Base-by-base conservation (phyloP, 2,329 filamentous ascomycete species). In the Alternaria arborescens region DNA sequence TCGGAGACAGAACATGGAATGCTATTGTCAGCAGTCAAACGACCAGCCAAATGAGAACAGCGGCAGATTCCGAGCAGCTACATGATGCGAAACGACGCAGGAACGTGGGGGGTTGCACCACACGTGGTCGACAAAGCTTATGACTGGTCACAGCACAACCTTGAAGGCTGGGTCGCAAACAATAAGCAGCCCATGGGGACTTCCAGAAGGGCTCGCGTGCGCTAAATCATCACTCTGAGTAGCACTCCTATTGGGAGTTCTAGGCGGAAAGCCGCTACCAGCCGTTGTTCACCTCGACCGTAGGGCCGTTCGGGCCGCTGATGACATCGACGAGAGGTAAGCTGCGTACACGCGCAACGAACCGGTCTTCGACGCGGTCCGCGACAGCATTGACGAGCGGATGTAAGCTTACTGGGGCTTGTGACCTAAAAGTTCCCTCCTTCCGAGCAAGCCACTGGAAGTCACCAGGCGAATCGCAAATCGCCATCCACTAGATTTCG, bases 391-490 rank as follows among this genome's bases (percentile, higher is more conserved):
- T 60, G 42, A 40, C 58, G 55, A 61, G 58, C 47, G 54, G 36
- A 52, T 59, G 58, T 64, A 54, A 62, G 61, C 59, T 64, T 58
- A 64, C 61, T 55, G 40, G 50, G 32, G 52, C 58, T 57, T 58
- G 54, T 61, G 58, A 61, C 52, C 32, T 34, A 26, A 34, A 32
- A 30, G 26, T 22, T 42, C 26, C 32, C 30, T 55, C 40, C 38
- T 47, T 47, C 52, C 41, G 43, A 50, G 46, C 42, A 55, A 53
- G 55, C 47, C 44, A 58, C 47, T 26, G 32, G 34, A 28, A 43
- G 41, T 46, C 24, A 24, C 48, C 16, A 20, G 42, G 28, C 55
- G 43, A 58, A 61, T 46, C 16, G 32, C 18, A 55, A 24, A 52
- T 46, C 44, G 38, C 26, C 36, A 42, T 34, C 32, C 22, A 51